These are phyloP conservation scores for Neonectria neomacrospora DNA, from an alignment of 2,329 filamentous ascomycete species.

Conservation along the genomic window DNA sequence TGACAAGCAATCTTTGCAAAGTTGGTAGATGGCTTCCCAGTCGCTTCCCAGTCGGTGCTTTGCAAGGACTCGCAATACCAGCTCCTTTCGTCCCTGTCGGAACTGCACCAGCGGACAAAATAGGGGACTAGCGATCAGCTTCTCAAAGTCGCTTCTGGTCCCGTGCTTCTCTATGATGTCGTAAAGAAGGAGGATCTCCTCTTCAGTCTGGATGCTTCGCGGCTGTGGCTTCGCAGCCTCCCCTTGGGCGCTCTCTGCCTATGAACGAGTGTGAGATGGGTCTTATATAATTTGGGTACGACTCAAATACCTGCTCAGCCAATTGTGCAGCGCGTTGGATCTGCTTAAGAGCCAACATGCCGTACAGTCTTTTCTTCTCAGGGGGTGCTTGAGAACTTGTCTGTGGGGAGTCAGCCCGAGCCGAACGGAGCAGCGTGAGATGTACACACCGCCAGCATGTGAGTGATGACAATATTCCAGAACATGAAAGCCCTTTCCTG, in stretches of 20 bases:
- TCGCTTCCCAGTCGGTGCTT: constrained; percentile 52
- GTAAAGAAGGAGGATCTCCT: constrained; percentile 63
- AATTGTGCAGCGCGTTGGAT: constrained; percentile 61
- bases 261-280: background rate
- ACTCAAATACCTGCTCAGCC: constrained; percentile 53
- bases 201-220: constrained; percentile 56
- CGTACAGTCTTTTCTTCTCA: constrained; percentile 63
- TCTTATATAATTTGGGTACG: background rate
- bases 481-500: constrained; percentile 62
- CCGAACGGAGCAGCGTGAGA: background rate
- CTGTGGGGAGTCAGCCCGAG: constrained; percentile 45
- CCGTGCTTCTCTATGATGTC: constrained; percentile 58
- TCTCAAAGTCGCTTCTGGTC: constrained; percentile 53
- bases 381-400: constrained; percentile 58
- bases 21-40: constrained; percentile 56
- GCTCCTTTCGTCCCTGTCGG: constrained; percentile 58
- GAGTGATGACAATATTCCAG: constrained; percentile 65
- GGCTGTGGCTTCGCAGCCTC: constrained; percentile 39
- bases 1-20: constrained; percentile 58
- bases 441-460: constrained; percentile 62
- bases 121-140: constrained; percentile 51
- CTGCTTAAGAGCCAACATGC: constrained; percentile 62
- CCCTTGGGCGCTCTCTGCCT: constrained; percentile 38
- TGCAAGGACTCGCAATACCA: constrained; percentile 55
- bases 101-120: constrained; percentile 59